Conservation (phyloP, 495 filamentous ascomycete genomes). For the Sabuloglossum arenarium region DNA sequence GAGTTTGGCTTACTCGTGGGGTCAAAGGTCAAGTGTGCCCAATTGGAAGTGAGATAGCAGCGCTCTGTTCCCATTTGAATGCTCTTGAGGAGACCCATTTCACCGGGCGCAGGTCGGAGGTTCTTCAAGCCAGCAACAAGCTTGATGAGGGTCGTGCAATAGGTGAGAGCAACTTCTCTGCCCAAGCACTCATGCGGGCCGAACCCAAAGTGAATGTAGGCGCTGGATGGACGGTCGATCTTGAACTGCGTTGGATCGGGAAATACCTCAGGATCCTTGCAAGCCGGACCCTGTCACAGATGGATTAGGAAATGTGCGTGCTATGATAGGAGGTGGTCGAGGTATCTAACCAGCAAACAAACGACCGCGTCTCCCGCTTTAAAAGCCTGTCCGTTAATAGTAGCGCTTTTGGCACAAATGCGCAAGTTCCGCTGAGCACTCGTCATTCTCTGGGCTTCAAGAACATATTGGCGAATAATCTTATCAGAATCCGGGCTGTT, state of each 20-base stretch:
- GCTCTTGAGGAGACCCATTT: conserved; percentile 53
- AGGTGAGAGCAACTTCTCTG: conserved; percentile 34
- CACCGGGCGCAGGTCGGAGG: conserved; percentile 41
- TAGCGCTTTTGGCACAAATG: too few species aligned
- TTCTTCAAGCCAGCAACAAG: conserved; percentile 27
- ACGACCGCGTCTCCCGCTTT: too few species aligned
- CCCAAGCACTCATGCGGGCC: conserved; percentile 46
- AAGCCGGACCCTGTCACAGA: neutral
- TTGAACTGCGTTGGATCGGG: conserved; percentile 45
- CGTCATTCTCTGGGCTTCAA: too few species aligned
- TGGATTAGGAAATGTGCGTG: neutral
- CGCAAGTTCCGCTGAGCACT: too few species aligned
- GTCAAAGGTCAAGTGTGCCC: conserved; percentile 48
- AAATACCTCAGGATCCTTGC: conserved; percentile 35
- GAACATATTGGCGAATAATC: conserved; percentile 6
- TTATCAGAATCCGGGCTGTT: conserved; percentile 11
- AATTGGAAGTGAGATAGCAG: conserved; percentile 41
- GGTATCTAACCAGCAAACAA: neutral
- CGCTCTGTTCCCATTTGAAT: conserved; percentile 35
- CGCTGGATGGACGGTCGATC: conserved; percentile 41
- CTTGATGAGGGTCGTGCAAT: conserved; percentile 40
- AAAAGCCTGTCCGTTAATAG: too few species aligned
- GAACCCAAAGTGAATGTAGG: conserved; percentile 44
- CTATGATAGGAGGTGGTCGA: neutral
- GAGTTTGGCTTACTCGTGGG: conserved; percentile 34